Percentiles rank a stretch among this genome's conserved stretches.
These are phyloP conservation scores for Hyphopichia homilentoma DNA, from an alignment of 805 yeast genomes.

Conservation along the genomic window DNA sequence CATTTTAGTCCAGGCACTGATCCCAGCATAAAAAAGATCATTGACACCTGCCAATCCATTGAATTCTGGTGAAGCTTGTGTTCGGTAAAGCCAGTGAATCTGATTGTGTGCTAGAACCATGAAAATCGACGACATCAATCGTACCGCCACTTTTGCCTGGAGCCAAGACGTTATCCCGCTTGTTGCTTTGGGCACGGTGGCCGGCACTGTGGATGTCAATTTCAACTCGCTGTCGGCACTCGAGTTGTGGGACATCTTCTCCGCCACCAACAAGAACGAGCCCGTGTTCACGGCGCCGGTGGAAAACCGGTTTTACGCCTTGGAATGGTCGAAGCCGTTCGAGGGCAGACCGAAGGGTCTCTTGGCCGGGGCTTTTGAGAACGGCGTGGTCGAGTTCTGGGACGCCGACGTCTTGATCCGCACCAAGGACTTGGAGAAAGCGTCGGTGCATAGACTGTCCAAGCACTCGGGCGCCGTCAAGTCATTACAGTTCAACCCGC, in stretches of 20 bases:
- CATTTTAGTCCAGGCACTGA: too few species aligned
- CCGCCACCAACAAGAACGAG: slow-evolving; percentile 22
- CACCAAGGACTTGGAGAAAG: slow-evolving; percentile 34
- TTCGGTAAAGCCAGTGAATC: too few species aligned
- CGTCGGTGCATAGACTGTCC: slow-evolving; percentile 47
- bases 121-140: slow-evolving; percentile 74
- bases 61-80: too few species aligned
- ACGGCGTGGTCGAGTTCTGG: slow-evolving; percentile 78
- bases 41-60: too few species aligned
- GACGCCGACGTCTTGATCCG: slow-evolving; percentile 51
- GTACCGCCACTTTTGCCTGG: slow-evolving; percentile 97
- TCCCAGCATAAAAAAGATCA: too few species aligned
- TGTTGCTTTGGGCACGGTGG: slow-evolving; percentile 89
- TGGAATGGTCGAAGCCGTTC: slow-evolving; percentile 74
- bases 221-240: slow-evolving; percentile 76
- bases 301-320: slow-evolving; percentile 56
- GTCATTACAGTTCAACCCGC: slow-evolving; percentile 72
- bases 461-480: slow-evolving; percentile 71
- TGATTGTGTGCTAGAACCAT: too few species aligned
- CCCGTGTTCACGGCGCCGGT: slow-evolving; percentile 36
- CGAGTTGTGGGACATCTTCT: slow-evolving; percentile 72
- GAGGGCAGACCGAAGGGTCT: slow-evolving; percentile 48
- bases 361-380: slow-evolving; percentile 87
- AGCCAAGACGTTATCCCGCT: slow-evolving; percentile 71
- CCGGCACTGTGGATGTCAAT: slow-evolving; percentile 90